phyloP scores from a whole-genome alignment of 176 grass and related monocot genomes.

The Oryza glumipatula region DNA sequence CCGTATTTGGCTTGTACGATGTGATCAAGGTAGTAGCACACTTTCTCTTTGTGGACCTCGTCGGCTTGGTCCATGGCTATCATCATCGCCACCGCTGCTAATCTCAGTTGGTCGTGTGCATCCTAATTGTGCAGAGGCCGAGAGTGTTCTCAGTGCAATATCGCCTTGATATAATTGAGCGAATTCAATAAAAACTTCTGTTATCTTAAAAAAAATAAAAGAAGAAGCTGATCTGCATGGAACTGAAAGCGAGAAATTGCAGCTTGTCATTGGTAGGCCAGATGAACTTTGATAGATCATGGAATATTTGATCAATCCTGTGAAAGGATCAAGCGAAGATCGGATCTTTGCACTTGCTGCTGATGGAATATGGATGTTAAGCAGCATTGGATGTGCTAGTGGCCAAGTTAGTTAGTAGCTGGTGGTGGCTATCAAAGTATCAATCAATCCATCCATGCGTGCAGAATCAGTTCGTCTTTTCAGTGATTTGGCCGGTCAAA shows the following conservation, averaged over 20 bases:
- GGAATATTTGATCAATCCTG: conserved; percentile 48
- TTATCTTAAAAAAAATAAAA: no score
- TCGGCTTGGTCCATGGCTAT: conserved; percentile 24
- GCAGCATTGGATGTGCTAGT: neutral
- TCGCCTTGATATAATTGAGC: no score
- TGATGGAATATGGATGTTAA: conserved; percentile 15
- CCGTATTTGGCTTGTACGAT: conserved; percentile 41
- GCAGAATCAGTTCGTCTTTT: conserved; percentile 21
- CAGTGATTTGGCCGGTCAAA: conserved; percentile 35
- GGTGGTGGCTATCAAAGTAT: neutral
- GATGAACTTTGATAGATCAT: conserved; percentile 20
- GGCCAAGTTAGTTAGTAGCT: neutral
- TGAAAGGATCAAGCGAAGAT: conserved; percentile 30
- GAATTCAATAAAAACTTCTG: no score
- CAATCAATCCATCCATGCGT: neutral
- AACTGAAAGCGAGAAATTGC: conserved; percentile 34
- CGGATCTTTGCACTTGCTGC: conserved; percentile 16
- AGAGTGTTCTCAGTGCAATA: no score
- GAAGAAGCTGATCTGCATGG: neutral
- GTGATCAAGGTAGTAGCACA: conserved; percentile 18
- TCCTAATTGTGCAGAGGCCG: no score
- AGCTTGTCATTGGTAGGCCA: conserved; percentile 22
- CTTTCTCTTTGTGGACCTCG: conserved; percentile 39
- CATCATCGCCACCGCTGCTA: neutral
- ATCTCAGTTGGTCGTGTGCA: neutral